Conservation (phyloP, 148 eudicot species). For the Cornus florida region DNA sequence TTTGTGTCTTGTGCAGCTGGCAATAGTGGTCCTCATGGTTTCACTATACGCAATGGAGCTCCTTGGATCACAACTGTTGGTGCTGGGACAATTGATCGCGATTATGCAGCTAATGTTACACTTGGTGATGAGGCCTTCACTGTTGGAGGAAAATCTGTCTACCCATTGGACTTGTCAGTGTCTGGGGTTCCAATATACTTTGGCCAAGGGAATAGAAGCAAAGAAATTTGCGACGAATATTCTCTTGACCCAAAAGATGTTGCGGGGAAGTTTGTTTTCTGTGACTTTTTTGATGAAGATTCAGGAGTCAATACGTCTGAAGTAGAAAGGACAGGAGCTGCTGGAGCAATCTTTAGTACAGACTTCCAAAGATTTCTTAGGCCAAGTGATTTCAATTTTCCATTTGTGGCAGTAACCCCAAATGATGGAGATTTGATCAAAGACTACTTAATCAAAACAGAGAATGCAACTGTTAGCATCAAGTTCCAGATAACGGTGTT, state of each 20-base stretch:
- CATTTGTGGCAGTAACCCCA: conserved; percentile 15
- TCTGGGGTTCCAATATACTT: conserved; percentile 16
- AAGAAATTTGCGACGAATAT: not conserved
- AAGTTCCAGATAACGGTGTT: conserved; percentile 17
- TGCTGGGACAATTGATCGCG: conserved; percentile 46
- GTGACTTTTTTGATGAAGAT: conserved; percentile 5
- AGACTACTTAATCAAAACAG: not conserved
- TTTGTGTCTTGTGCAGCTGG: conserved; percentile 51
- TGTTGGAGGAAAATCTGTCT: conserved; percentile 18
- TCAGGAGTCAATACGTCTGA: not conserved
- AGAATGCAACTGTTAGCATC: conserved; percentile 11
- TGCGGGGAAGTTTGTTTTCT: conserved; percentile 23
- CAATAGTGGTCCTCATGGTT: conserved; percentile 21
- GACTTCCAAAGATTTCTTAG: not conserved
- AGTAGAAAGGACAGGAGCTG: conserved; percentile 14
- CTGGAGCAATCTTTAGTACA: conserved; percentile 24
- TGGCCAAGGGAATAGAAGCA: conserved; percentile 10
- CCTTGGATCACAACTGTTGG: conserved; percentile 58
- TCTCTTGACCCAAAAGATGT: conserved; percentile 17
- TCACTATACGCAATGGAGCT: conserved; percentile 21
- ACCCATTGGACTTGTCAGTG: conserved; percentile 18
- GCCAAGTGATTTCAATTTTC: conserved; percentile 4
- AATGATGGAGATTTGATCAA: conserved; percentile 20
- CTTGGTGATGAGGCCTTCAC: conserved; percentile 13
- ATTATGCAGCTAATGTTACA: conserved; percentile 18